Evolutionary conservation across 106 monocot genomes (phyloP).

Genomic region (Acorus calamus): DNA sequence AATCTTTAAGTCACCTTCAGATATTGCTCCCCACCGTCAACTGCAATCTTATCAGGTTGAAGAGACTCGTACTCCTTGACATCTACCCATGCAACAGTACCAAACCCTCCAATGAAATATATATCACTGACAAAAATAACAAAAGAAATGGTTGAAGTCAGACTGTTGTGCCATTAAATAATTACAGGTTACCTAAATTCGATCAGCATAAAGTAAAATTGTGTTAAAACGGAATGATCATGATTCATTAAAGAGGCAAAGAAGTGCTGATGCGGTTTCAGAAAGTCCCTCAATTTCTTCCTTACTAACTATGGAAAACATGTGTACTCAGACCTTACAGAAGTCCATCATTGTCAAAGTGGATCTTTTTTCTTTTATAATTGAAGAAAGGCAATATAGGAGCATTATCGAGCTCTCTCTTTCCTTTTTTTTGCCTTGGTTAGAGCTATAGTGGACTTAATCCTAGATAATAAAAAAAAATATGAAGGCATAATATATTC

Average conservation of each 20-base stretch:
- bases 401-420: no score
- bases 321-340: no score
- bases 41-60: slow-evolving; percentile 82
- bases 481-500: no score
- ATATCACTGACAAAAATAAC: slow-evolving; percentile 47
- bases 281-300: background rate
- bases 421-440: no score
- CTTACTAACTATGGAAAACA: no score
- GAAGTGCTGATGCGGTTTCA: background rate
- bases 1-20: slow-evolving; percentile 40
- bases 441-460: no score
- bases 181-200: background rate
- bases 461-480: no score
- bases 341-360: no score
- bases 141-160: background rate
- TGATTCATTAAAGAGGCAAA: background rate
- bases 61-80: slow-evolving; percentile 67
- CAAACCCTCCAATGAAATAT: slow-evolving; percentile 95
- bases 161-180: background rate
- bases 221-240: no score
- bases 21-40: slow-evolving; percentile 71
- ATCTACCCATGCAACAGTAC: slow-evolving; percentile 88
- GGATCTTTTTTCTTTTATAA: no score
- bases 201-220: no score
- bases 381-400: no score